These are phyloP conservation scores for Onygenales sp. DNA, from an alignment of 2,329 filamentous ascomycete genomes.

Conservation along the genomic window DNA sequence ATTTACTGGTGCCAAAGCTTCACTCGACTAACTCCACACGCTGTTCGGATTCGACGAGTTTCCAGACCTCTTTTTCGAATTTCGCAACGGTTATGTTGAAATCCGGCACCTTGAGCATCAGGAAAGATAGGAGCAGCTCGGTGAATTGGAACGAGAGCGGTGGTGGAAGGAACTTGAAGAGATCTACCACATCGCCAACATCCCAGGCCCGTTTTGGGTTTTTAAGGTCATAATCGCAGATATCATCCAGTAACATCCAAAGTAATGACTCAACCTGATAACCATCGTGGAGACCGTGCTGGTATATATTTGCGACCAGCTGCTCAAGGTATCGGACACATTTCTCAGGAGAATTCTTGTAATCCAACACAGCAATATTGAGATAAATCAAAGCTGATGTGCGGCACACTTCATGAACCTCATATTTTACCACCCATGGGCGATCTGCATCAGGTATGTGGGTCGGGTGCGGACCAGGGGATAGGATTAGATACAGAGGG, in stretches of 20 bases:
- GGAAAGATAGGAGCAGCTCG: constrained; percentile 28
- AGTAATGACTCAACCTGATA: constrained; percentile 31
- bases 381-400: constrained; percentile 31
- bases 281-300: constrained; percentile 24
- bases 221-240: constrained; percentile 24
- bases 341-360: constrained; percentile 20
- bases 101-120: constrained; percentile 24
- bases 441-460: constrained; percentile 26
- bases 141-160: constrained; percentile 31
- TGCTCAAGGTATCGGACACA: constrained; percentile 25
- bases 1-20: no score
- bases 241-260: constrained; percentile 31
- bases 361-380: constrained; percentile 27
- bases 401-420: constrained; percentile 25
- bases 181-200: constrained; percentile 26
- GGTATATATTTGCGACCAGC: constrained; percentile 16
- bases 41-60: background rate
- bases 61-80: constrained; percentile 24
- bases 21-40: background rate
- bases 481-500: constrained; percentile 30
- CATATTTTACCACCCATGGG: constrained; percentile 26
- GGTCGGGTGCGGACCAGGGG: constrained; percentile 31
- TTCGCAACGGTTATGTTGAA: constrained; percentile 19
- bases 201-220: constrained; percentile 28
- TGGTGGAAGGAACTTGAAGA: constrained; percentile 25